These are phyloP conservation scores for Oryza glaberrima DNA, from an alignment of 176 grass and related monocot genomes.

Conservation along the genomic window DNA sequence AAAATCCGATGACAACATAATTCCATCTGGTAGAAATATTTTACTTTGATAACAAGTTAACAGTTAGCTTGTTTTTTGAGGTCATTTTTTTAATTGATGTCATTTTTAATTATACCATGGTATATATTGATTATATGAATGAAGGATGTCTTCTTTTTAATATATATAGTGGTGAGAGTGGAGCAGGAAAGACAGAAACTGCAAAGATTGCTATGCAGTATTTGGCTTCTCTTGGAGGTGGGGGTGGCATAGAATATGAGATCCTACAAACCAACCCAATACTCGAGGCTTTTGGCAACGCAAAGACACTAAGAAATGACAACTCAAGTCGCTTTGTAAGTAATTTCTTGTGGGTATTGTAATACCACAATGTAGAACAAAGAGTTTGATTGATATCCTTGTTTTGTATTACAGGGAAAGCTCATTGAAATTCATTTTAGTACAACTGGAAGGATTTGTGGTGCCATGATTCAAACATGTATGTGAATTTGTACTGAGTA, in stretches of 20 bases:
- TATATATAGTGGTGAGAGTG: conserved; percentile 93
- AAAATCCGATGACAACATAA: background rate
- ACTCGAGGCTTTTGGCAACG: conserved; percentile 99
- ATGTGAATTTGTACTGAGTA: conserved; percentile 29
- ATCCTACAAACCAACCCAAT: conserved; percentile 97
- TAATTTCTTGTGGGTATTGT: conserved; percentile 41
- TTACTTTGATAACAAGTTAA: background rate
- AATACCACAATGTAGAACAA: conserved; percentile 15
- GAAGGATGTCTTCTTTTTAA: conserved; percentile 34
- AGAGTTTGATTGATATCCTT: conserved; percentile 20
- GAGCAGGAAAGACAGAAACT: conserved; percentile 99
- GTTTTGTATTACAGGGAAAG: conserved; percentile 71
- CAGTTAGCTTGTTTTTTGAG: conserved; percentile 25
- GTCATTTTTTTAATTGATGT: conserved; percentile 2
- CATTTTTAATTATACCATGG: conserved; percentile 1
- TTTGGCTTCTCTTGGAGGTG: conserved; percentile 93
- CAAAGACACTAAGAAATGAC: conserved; percentile 95
- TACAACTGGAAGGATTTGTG: conserved; percentile 88
- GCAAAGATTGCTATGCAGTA: conserved; percentile 99
- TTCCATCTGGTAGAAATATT: conserved; percentile 18
- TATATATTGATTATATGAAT: background rate
- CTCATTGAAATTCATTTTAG: conserved; percentile 99
- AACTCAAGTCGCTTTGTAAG: conserved; percentile 99
- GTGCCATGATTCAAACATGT: conserved; percentile 99
- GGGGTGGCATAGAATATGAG: conserved; percentile 97